Evolutionary conservation across 1,284 basidiomycete genomes (phyloP), one percentile per base, ranked within the genome.

Genomic region (Heterobasidion irregulare): DNA sequence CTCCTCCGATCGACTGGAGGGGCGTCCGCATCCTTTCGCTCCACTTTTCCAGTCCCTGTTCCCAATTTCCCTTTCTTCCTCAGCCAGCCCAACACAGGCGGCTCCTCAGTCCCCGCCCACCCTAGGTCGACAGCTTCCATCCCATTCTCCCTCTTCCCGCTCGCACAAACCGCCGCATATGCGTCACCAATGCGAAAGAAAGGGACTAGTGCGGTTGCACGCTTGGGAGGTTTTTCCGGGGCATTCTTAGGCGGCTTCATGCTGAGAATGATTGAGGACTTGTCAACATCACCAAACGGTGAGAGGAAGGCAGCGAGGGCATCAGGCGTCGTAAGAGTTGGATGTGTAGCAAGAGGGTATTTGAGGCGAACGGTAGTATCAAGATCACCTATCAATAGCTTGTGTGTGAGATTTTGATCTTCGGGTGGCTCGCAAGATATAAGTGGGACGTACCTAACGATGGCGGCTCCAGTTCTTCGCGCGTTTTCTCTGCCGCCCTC

Each of bases 351-450:
- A 6, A 88, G 69, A 2, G 74, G 67, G 64, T 82, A 91, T 67
- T 84, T 90, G 57, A 91, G 65, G 55, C 82, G 79, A 57, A 91
- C 72, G 13, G 88, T 89, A 0, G 87, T 89, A 61, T 91, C 88
- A 18, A 84, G 75, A 1, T 79, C 66, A 46, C 83, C 88, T 80
- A 67, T 26, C 26, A 26, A 5, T 26, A 26, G 26, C 26, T 26
- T 26, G 26, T 5, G 26, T 26, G 26, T 26, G 26, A 26, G 26
- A 26, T 5, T 26, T 26, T 26, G 26, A 26, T 26, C 26, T 26
- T 26, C 26, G 26, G 26, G 26, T 70, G 54, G 64, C 32, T 43
- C 41, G 41, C 49, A 49, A 9, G 32, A 51, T 54, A 44, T 19
- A 47, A 45, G n/a, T 7, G 26, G 12, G n/a, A 70, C 75, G 43